Evolutionary conservation across 352 stramenopile species (phyloP), one percentile per base, ranked within the genome.

Genomic region (Discostella stelligera): DNA sequence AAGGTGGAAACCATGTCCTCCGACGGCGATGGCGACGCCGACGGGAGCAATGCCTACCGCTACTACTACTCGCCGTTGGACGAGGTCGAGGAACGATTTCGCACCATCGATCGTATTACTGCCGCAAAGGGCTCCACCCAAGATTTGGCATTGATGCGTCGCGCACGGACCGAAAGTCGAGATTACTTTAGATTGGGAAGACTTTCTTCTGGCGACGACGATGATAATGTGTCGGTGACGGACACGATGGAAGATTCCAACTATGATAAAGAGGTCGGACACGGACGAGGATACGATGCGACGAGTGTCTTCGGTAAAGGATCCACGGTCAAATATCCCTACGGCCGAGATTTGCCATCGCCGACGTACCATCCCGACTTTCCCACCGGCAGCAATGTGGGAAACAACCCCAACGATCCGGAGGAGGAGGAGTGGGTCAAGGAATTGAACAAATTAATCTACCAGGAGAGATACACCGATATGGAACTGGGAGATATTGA

Each of bases 71-170:
- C 77, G 1, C 71, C 75, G 0, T 44, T 83, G 18, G 52, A 85
- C 32, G 59, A 74, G 44, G 37, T 86, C 60, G 74, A 91, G 74
- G 59, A 73, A 44, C 39, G 80, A 16, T 78, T 89, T 32, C 58
- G 79, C 7, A 80, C 79, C 11, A 82, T 84, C 59, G 88, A 93
- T 79, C 88, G 82, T 44, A 67, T 93, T 18, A 87, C 78, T 0
- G 65, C 82, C 3, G 79, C 71, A 9, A 27, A 54, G 25, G 88
- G 88, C 49, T 85, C 84, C 0, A 90, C 83, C 1, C 83, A 93
- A 73, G 83, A 91, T 77, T 77, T 89, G 58, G 81, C 86, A 7
- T 74, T 78, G 39, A 30, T 65, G 25, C 62, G 87, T 30, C 59
- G 84, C 20, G 63, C 66, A 9, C 37, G 82, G 39, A 76, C 82